Base-by-base conservation (phyloP, 345 rosid genomes). In the Rhodomyrtus tomentosa region DNA sequence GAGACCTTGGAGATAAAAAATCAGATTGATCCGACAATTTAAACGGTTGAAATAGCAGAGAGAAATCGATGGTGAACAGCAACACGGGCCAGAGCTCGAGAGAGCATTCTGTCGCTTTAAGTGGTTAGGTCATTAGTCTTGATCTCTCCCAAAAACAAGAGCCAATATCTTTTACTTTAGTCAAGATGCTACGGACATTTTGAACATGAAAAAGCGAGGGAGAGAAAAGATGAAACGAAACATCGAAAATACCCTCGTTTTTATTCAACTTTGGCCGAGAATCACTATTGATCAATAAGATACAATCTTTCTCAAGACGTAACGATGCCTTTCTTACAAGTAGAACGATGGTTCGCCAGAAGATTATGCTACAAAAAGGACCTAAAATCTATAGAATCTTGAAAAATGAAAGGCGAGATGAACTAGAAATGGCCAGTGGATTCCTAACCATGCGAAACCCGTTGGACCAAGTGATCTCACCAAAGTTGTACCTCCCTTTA, bases 391-490 rank as follows among this genome's bases (percentile, higher is more conserved):
- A 68, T 68, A 32, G 18, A 29, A 68, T 32, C 42, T 32, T 8
- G 76, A 16, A 68, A 68, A 8, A 12, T 68, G 45, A 13, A 68
- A 12, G 7, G 36, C 0, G 12, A 68, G 45, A 16, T 68, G 76
- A 68, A 18, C 76, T 16, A 16, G 76, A 68, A 7, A 32, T 4
- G 76, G 32, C 76, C 76, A 93, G 38, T 13, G 94, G 95, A 86
- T 91, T 92, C 86, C 95, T 87, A n/a, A 95, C 98, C 49, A 52
- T 58, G 85, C 93, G 96, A 84, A 85, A 82, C 11, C 94, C 95
- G 68, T 95, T 92, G 0, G 92, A 88, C 96, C 96, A 93, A 18
- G 88, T 88, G 5, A 93, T 90, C 87, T 95, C 93, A 22, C 96
- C 96, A 55, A 93, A 95, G 73, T 89, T 92, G 73, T 88, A 92